Evolutionary conservation across 2,329 filamentous ascomycete species (phyloP), one percentile per base, ranked within the genome.

Genomic region (Incumbomyces delicatus): DNA sequence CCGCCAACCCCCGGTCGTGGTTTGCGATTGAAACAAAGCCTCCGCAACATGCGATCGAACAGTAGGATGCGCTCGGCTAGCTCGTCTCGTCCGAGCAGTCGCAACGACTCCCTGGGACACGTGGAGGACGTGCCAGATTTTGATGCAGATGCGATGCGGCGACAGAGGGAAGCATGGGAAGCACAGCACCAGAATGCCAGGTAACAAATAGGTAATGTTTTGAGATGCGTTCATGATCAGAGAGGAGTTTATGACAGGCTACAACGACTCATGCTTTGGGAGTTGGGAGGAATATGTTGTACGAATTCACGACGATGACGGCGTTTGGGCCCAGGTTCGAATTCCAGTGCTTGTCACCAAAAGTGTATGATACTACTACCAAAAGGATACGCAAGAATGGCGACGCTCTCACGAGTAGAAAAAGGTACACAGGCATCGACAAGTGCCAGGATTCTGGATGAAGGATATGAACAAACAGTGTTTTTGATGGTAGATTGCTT

Each of bases 81-180:
- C 45, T 59, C 60, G 18, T 55, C 57, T 18, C 60, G 62, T 3
- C 61, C 63, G 32, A 53, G 59, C 31, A 62, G 60, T 51, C 58
- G 59, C n/a, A 60, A 60, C 18, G 46, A 46, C 27, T 44, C 45
- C 29, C 29, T 50, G 38, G 65, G 70, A 6, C 57, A 60, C 16
- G 74, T 74, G 16, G 43, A 48, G 13, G 45, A 49, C 30, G 34
- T 53, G 36, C 66, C 71, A 5, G 56, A 60, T 16, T 75, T 74
- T 55, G 70, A 76, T 43, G 63, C 68, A 29, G 70, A 73, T 29
- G 70, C 72, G 46, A 67, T 71, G 58, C 69, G 68, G 53, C 64
- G 67, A 48, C 63, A 66, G 44, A 66, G 71, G 38, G 57, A 73
- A 56, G 64, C 69, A 35, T 70, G 67, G 61, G 73, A 75, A 51